phyloP scores from a whole-genome alignment of 306 rosid genomes.

The Cyamopsis tetragonoloba region DNA sequence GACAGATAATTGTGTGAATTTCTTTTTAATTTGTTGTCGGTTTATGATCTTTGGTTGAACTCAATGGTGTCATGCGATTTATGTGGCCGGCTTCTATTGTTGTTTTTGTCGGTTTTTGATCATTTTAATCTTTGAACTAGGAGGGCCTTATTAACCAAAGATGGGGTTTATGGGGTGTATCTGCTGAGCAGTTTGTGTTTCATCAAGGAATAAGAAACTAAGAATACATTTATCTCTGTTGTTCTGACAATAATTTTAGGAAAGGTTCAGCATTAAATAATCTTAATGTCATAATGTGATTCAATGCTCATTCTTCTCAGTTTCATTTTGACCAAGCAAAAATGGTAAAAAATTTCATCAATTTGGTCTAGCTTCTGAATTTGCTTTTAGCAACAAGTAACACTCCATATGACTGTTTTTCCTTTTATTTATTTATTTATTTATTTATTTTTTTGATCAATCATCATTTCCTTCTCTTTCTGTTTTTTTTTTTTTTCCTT shows the following conservation, averaged over 20 bases:
- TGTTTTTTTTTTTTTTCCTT: too few species aligned
- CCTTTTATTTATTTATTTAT: too few species aligned
- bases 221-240: background rate
- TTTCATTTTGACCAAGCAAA: background rate
- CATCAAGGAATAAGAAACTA: background rate
- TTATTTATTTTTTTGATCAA: too few species aligned
- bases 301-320: too few species aligned
- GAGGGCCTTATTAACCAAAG: background rate
- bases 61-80: too few species aligned
- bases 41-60: too few species aligned
- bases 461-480: too few species aligned
- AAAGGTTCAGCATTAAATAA: background rate
- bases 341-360: background rate
- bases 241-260: background rate
- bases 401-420: background rate
- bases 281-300: too few species aligned
- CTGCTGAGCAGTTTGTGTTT: background rate
- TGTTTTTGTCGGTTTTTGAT: background rate
- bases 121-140: slow-evolving; percentile 6
- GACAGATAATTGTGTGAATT: background rate
- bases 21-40: background rate
- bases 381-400: background rate
- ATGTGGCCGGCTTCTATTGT: too few species aligned
- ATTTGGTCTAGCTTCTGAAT: background rate
- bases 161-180: background rate